A percentile compares a stretch with the other conserved stretches of the same genome.
These are phyloP conservation scores for Aspergillus sergii DNA, from an alignment of 2,329 filamentous ascomycete genomes.

Conservation along the genomic window DNA sequence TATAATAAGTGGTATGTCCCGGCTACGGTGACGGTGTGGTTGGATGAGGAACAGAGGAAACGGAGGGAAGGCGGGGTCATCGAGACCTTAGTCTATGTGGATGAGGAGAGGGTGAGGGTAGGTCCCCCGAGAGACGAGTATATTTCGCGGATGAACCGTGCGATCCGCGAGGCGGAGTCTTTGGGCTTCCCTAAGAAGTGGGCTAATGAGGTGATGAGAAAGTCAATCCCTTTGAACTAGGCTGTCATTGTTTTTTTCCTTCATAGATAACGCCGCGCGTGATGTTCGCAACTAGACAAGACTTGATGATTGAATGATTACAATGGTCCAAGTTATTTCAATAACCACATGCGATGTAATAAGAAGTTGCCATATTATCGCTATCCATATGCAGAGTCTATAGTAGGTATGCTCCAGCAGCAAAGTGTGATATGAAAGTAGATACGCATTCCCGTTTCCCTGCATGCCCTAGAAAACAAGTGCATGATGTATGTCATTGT, in stretches of 20 bases:
- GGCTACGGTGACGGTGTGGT: conserved; percentile 34
- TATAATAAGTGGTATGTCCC: conserved; percentile 44
- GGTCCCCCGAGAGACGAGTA: conserved; percentile 42
- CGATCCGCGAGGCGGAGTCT: conserved; percentile 39
- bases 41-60: conserved; percentile 25
- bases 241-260: not conserved
- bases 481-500: not conserved
- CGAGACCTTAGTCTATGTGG: conserved; percentile 44
- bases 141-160: conserved; percentile 46
- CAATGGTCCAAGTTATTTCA: not conserved
- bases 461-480: not conserved
- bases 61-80: conserved; percentile 17
- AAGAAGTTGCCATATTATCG: not conserved
- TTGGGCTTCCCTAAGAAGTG: conserved; percentile 39
- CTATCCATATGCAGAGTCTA: not conserved
- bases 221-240: conserved; percentile 34
- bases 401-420: not conserved
- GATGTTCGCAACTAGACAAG: not conserved
- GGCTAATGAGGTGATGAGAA: conserved; percentile 43
- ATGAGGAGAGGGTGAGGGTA: conserved; percentile 39
- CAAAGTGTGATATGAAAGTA: not conserved
- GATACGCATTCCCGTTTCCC: not conserved
- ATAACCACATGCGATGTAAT: not conserved
- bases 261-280: not conserved
- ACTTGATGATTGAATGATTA: not conserved